phyloP scores from a whole-genome alignment of 108 stramenopile species.

The Cyclotella kingstonii region DNA sequence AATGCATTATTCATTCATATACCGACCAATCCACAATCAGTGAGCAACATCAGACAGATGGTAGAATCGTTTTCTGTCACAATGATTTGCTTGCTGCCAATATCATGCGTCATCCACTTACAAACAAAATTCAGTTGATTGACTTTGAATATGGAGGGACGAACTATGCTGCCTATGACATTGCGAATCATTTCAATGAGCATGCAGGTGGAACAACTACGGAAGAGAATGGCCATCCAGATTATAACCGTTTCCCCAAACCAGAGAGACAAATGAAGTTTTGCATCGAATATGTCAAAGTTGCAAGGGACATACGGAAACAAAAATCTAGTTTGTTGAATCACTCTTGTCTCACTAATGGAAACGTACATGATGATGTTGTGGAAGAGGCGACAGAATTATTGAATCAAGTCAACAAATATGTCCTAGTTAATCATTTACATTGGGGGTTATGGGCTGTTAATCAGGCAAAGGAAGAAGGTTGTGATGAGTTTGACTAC shows the following conservation, averaged over 20 bases:
- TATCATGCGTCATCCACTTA: constrained; percentile 50
- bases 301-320: constrained; percentile 13
- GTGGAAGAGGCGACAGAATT: constrained; percentile 27
- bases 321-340: constrained; percentile 3
- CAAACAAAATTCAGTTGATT: constrained; percentile 66
- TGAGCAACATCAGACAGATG: neutral
- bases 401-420: constrained; percentile 54
- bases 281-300: constrained; percentile 55
- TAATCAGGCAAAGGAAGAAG: constrained; percentile 82
- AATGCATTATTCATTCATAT: constrained; percentile 21
- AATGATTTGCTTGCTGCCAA: constrained; percentile 87
- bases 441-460: constrained; percentile 90
- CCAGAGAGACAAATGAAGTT: constrained; percentile 46
- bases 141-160: constrained; percentile 90
- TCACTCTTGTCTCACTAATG: neutral
- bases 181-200: constrained; percentile 93
- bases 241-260: constrained; percentile 62
- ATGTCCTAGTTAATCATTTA: constrained; percentile 77
- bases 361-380: constrained; percentile 10
- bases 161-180: constrained; percentile 80
- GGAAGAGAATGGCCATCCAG: constrained; percentile 53
- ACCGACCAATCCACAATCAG: neutral
- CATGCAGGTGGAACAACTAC: constrained; percentile 70
- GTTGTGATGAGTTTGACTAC: constrained; percentile 73
- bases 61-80: constrained; percentile 78